phyloP scores from a whole-genome alignment of 441 rosid species.

The Eruca vesicaria region DNA sequence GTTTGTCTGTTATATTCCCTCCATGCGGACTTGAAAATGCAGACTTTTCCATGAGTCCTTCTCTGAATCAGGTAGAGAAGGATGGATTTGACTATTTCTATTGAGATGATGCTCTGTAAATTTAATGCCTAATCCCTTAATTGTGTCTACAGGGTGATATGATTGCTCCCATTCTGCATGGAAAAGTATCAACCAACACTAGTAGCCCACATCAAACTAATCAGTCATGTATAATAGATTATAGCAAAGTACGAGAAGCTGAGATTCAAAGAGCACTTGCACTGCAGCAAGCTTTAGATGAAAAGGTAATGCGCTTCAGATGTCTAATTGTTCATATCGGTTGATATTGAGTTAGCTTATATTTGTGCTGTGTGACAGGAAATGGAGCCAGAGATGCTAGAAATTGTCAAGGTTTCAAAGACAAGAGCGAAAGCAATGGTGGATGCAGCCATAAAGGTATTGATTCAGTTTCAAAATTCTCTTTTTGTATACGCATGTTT shows the following conservation, averaged over 20 bases:
- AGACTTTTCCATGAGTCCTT: slow-evolving; percentile 41
- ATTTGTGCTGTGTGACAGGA: slow-evolving; percentile 48
- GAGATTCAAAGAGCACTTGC: slow-evolving; percentile 54
- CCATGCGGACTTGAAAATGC: slow-evolving; percentile 48
- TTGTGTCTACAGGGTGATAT: slow-evolving; percentile 45
- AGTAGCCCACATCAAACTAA: slow-evolving; percentile 42
- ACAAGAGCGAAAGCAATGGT: slow-evolving; percentile 76
- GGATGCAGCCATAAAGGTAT: slow-evolving; percentile 86
- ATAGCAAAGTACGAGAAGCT: slow-evolving; percentile 58
- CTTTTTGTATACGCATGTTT: neutral
- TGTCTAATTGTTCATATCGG: neutral
- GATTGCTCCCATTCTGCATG: slow-evolving; percentile 35
- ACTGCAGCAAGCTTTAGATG: slow-evolving; percentile 50
- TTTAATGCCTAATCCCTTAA: slow-evolving; percentile 9
- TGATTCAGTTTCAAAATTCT: slow-evolving; percentile 1
- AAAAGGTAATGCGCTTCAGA: slow-evolving; percentile 46
- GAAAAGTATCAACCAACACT: slow-evolving; percentile 40
- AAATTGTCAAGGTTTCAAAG: slow-evolving; percentile 71
- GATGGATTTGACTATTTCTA: neutral
- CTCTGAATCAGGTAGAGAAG: slow-evolving; percentile 48
- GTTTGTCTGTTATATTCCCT: slow-evolving; percentile 45
- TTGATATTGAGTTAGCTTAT: slow-evolving; percentile 30
- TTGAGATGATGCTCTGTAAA: slow-evolving; percentile 9
- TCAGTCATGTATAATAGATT: slow-evolving; percentile 45
- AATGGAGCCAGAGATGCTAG: slow-evolving; percentile 61